Base-by-base conservation (phyloP, 2,329 filamentous ascomycete genomes). In the Colletotrichum tabaci region DNA sequence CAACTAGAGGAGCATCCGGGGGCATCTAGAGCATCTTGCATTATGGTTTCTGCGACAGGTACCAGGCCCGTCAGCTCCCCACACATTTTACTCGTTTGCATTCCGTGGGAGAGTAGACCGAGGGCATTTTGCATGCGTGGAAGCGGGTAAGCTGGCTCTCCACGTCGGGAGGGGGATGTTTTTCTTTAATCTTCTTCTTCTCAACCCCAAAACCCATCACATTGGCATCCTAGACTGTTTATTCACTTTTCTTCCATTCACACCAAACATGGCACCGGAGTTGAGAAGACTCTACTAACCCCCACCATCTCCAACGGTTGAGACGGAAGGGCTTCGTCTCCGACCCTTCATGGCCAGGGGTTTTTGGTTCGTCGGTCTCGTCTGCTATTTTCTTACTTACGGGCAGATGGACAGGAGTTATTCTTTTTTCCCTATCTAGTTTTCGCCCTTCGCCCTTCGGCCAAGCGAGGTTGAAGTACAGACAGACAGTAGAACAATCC, bases 11-110 rank as follows among this genome's bases (percentile, higher is more conserved):
- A 60, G 49, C 61, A 63, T 65, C 64, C 55, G 56, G 60, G 35
- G 69, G 68, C 63, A 71, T 72, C 67, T 64, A 66, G 56, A 52
- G 15, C 44, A 66, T 72, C 63, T 73, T 73, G 72, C 64, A 69
- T 72, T 66, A 56, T 61, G 47, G 56, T 57, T 57, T 23, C 49
- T 13, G 47, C 55, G 50, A 56, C 55, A 35, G 61, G 60, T 56
- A 66, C 50, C 66, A 71, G 61, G 16, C 55, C 69, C 44, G 18
- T 44, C 21, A 53, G 44, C 35, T 55, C 55, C 47, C 44, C 18
- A 12, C 23, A 18, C 61, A 46, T 23, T 60, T 30, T 21, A 49
- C 15, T 53, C 42, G 38, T 57, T 47, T 23, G 42, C 61, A 46
- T 46, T 61, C 44, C 23, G 13, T 68, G 62, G 53, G 40, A 66